phyloP scores from a whole-genome alignment of 176 grass and related monocot species.

The Aegilops umbellulata region DNA sequence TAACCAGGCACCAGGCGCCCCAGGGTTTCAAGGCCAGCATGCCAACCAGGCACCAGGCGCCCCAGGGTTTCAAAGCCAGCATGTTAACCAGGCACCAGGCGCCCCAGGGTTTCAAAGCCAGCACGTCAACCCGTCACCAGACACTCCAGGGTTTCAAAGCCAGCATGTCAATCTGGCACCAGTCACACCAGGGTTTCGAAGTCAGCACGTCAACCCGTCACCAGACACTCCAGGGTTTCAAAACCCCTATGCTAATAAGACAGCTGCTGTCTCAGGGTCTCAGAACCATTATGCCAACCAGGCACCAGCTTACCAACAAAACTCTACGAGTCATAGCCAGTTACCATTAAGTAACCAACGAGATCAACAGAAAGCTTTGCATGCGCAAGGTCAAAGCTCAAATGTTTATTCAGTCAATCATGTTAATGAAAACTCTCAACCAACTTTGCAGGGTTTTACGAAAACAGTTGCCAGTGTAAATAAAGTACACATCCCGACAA shows the following conservation, averaged over 20 bases:
- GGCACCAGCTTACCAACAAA: slow-evolving; percentile 42
- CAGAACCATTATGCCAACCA: slow-evolving; percentile 37
- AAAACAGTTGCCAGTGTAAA: slow-evolving; percentile 46
- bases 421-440: slow-evolving; percentile 33
- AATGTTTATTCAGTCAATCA: slow-evolving; percentile 49
- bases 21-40: not conserved
- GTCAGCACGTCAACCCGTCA: slow-evolving; percentile 1
- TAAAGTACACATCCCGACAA: slow-evolving; percentile 73
- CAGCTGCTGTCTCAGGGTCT: not conserved
- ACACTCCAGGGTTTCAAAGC: not conserved
- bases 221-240: not conserved
- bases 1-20: not conserved
- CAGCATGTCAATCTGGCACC: slow-evolving; percentile 36
- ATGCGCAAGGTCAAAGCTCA: slow-evolving; percentile 51
- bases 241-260: slow-evolving; percentile 27
- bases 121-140: not conserved
- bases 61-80: not conserved
- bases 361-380: slow-evolving; percentile 51
- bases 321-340: slow-evolving; percentile 22
- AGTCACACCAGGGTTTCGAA: slow-evolving; percentile 1
- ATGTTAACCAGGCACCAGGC: not conserved
- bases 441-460: slow-evolving; percentile 30
- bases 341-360: slow-evolving; percentile 46
- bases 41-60: not conserved
- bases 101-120: not conserved